Base-by-base conservation (phyloP, 1,139 yeast genomes). In the Zygoascus meyerae region DNA sequence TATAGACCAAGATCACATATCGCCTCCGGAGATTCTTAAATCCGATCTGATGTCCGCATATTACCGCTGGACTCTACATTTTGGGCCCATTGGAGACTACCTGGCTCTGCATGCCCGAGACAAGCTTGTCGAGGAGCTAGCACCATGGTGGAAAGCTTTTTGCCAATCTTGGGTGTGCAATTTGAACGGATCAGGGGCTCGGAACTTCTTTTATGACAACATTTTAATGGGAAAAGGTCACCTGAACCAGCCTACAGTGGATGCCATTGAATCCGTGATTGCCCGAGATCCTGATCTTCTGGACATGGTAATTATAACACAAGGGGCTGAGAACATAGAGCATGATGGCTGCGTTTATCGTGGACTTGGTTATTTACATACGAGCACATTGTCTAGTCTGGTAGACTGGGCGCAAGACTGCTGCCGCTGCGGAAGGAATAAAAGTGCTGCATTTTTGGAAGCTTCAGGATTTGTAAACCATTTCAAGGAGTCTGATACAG, bases 141-240 rank as follows among this genome's bases (percentile, higher is more conserved):
- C 45, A 2, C 54, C 62, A n/a, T 62, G 63, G 62, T 62, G 64
- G 64, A 47, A 37, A 15, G 57, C 61, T 8, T 62, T 63, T 58
- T 57, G 59, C 18, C 51, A 52, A 26, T 52, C 52, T 41, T 62
- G 65, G 65, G 43, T 49, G 12, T 57, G 55, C 7, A 42, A 44
- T 28, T 48, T 60, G 31, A 51, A 55, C 29, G 55, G 55, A 1
- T 47, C 54, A 2, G 63, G 64, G 4, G 49, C 53, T 12, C 46
- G 52, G 9, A 54, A 47, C 11, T 44, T 55, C 30, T 58, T 52
- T 43, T 46, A 41, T 7, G 56, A 53, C 34, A 49, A 50, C 18
- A 40, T 40, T 18, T 46, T 49, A 14, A 50, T 55, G 35, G 54
- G 60, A n/a, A 50, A 52, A 30, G 62, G 62, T 2, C 47, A 49